phyloP scores from a whole-genome alignment of 2,329 filamentous ascomycete species.

The Fusarium kyushuense region DNA sequence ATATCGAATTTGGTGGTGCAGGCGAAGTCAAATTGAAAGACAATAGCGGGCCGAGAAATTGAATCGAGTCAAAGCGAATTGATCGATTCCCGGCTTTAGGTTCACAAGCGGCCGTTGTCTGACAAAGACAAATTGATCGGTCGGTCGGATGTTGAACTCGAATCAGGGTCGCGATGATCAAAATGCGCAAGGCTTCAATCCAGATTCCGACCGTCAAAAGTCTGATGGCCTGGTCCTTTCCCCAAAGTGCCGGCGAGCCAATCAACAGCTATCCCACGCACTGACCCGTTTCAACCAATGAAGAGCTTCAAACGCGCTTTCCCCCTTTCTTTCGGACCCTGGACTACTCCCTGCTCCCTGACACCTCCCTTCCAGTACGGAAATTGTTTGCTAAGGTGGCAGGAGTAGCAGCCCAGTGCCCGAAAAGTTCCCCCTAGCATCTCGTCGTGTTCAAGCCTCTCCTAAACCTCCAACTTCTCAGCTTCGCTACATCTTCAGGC shows the following conservation, averaged over 20 bases:
- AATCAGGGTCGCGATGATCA: constrained; percentile 39
- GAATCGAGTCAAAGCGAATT: background rate
- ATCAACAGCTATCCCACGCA: constrained; percentile 51
- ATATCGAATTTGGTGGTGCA: constrained; percentile 19
- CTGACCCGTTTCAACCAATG: constrained; percentile 49
- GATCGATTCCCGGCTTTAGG: background rate
- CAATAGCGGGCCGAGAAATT: background rate
- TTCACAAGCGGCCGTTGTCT: constrained; percentile 18
- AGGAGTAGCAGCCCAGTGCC: constrained; percentile 52
- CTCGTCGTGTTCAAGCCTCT: constrained; percentile 43
- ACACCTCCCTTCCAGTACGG: constrained; percentile 54
- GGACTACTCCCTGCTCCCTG: constrained; percentile 48
- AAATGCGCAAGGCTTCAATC: constrained; percentile 43
- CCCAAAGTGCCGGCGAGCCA: constrained; percentile 47
- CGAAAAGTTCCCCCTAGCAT: constrained; percentile 57
- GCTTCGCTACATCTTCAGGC: constrained; percentile 44
- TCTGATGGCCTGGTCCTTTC: constrained; percentile 47
- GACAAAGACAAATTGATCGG: constrained; percentile 12
- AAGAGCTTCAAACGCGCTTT: constrained; percentile 52
- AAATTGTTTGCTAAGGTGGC: constrained; percentile 64
- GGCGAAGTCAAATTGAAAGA: constrained; percentile 10
- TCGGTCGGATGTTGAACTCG: constrained; percentile 30
- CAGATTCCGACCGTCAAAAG: constrained; percentile 50
- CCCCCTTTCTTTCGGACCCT: constrained; percentile 59
- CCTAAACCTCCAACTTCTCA: constrained; percentile 48